phyloP scores from a whole-genome alignment of 257 asterid genomes.

The Catharanthus roseus region DNA sequence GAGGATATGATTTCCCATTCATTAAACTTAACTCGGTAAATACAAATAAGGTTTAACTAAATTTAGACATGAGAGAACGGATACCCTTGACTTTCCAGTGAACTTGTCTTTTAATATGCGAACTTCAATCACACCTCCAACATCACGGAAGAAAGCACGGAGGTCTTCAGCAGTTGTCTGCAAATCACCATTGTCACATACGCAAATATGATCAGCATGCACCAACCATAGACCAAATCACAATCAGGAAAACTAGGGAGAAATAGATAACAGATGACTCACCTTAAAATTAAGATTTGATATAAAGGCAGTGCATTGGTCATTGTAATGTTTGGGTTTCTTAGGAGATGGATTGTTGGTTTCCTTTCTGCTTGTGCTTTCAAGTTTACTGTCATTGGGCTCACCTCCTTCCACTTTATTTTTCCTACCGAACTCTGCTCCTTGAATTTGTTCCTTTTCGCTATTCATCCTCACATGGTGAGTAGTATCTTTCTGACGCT shows the following conservation, averaged over 20 bases:
- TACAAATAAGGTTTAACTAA: not conserved
- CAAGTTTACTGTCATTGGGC: conserved; percentile 28
- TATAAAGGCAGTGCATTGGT: conserved; percentile 84
- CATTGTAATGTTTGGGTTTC: conserved; percentile 48
- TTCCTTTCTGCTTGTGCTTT: conserved; percentile 35
- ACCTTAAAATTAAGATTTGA: conserved; percentile 71
- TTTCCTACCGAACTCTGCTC: conserved; percentile 32
- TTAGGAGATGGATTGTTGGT: conserved; percentile 33
- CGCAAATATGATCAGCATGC: not conserved
- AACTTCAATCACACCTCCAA: conserved; percentile 82
- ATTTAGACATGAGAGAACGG: conserved; percentile 17
- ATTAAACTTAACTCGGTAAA: not conserved
- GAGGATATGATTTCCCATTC: not conserved
- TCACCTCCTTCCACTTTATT: conserved; percentile 31
- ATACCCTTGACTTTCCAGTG: conserved; percentile 81
- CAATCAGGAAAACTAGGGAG: not conserved
- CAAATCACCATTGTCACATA: conserved; percentile 7
- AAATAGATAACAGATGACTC: conserved; percentile 19
- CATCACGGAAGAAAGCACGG: conserved; percentile 66
- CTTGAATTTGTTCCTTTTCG: conserved; percentile 35
- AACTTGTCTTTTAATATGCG: conserved; percentile 73
- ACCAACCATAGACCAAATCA: conserved; percentile 5
- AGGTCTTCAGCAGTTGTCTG: conserved; percentile 70
- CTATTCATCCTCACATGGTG: conserved; percentile 31
- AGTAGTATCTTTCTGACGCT: conserved; percentile 56